Conservation (phyloP, 805 yeast genomes). For the Candida pini region DNA sequence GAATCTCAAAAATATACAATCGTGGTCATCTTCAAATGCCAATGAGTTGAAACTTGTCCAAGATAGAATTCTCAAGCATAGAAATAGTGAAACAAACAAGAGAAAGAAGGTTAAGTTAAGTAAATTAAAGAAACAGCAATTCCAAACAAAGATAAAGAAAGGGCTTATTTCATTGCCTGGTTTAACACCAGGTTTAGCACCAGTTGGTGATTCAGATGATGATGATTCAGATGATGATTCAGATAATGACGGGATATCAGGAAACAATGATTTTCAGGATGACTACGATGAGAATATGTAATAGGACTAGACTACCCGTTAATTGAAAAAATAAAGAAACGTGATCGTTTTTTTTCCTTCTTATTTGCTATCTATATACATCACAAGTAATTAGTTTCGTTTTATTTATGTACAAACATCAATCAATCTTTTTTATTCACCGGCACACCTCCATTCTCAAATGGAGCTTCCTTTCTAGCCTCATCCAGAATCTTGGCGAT, state of each 20-base stretch:
- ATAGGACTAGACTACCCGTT: no score
- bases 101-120: slow-evolving; percentile 30
- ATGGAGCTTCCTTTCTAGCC: slow-evolving; percentile 87
- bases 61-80: slow-evolving; percentile 37
- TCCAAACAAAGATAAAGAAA: slow-evolving; percentile 36
- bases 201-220: slow-evolving; percentile 59
- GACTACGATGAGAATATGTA: slow-evolving; percentile 28
- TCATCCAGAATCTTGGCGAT: slow-evolving; percentile 80
- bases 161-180: slow-evolving; percentile 52
- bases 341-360: no score
- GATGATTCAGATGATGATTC: slow-evolving; percentile 17
- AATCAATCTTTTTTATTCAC: slow-evolving; percentile 6
- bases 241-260: slow-evolving; percentile 14
- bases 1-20: slow-evolving; percentile 33
- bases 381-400: no score
- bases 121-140: slow-evolving; percentile 26
- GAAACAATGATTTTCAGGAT: slow-evolving; percentile 13
- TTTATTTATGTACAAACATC: slow-evolving; percentile 1
- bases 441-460: slow-evolving; percentile 59
- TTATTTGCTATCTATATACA: slow-evolving; percentile 2
- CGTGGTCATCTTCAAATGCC: slow-evolving; percentile 34
- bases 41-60: slow-evolving; percentile 39
- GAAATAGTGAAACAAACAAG: slow-evolving; percentile 35
- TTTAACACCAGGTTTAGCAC: slow-evolving; percentile 81
- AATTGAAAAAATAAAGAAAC: neutral